Evolutionary conservation across 345 rosid genomes (phyloP).

Genomic region (Euphorbia peplus): DNA sequence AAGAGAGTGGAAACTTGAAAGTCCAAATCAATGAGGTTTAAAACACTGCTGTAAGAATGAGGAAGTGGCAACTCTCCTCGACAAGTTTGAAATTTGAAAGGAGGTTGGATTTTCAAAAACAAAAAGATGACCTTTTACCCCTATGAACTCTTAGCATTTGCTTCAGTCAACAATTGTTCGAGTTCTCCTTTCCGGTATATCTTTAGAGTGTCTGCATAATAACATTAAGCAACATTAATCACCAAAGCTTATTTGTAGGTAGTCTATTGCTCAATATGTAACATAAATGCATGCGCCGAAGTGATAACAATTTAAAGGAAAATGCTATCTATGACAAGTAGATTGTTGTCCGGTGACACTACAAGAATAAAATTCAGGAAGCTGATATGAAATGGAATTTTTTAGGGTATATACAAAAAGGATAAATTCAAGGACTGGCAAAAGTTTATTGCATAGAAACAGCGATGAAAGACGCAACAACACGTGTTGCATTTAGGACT

Average conservation of each 20-base stretch:
- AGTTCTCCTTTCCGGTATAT: constrained; percentile 69
- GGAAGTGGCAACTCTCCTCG: constrained; percentile 10
- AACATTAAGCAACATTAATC: constrained; percentile 17
- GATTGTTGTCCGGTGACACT: no score
- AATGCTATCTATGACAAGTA: neutral
- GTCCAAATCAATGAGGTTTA: constrained; percentile 4
- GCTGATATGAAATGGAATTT: neutral
- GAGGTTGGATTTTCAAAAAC: neutral
- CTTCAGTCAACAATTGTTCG: constrained; percentile 56
- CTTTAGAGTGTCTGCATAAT: constrained; percentile 70
- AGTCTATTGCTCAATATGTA: neutral
- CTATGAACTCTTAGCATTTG: constrained; percentile 38
- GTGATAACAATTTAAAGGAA: neutral
- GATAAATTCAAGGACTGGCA: neutral
- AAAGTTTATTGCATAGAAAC: neutral
- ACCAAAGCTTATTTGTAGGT: neutral
- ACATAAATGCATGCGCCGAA: neutral
- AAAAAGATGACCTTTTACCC: constrained; percentile 11
- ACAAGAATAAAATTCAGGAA: neutral
- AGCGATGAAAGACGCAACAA: neutral
- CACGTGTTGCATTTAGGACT: neutral
- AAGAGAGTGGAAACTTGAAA: constrained; percentile 8
- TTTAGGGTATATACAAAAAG: neutral
- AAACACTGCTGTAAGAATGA: neutral
- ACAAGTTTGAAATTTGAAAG: neutral